Conservation (phyloP, 345 rosid species). For the Hirschfeldia incana region DNA sequence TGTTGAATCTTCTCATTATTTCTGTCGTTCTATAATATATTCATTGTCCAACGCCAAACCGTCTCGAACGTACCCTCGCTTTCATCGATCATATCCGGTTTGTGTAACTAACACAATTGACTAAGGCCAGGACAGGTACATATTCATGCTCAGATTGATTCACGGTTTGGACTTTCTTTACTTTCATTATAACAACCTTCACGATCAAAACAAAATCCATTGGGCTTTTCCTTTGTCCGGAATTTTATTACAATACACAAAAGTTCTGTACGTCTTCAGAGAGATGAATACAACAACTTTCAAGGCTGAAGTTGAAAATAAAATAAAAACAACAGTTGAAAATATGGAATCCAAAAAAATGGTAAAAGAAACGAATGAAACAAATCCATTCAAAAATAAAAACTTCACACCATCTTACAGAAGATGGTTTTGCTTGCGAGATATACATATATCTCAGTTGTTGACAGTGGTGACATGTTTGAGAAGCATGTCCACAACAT, state of each 20-base stretch:
- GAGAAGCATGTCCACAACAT: conserved; percentile 68
- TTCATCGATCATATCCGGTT: background rate
- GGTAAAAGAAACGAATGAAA: conserved; percentile 6
- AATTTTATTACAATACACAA: conserved; percentile 26
- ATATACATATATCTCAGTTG: conserved; percentile 26
- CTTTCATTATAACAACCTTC: background rate
- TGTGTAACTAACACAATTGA: background rate
- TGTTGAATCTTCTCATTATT: too few species aligned
- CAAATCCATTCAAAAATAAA: background rate
- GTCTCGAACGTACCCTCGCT: too few species aligned
- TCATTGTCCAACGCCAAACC: too few species aligned
- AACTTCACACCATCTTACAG: conserved; percentile 13
- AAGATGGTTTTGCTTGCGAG: background rate
- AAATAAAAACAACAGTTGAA: background rate
- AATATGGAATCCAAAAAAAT: background rate
- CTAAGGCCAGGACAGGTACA: background rate
- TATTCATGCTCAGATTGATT: background rate
- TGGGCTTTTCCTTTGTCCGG: conserved; percentile 2
- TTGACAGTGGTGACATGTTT: conserved; percentile 52
- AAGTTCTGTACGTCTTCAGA: background rate
- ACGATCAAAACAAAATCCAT: conserved; percentile 1
- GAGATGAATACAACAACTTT: conserved; percentile 11
- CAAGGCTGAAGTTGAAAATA: background rate
- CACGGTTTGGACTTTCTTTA: background rate
- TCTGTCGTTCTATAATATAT: too few species aligned